These are phyloP conservation scores for Furcasterigmium furcatum DNA, from an alignment of 2,329 filamentous ascomycete species.

Conservation along the genomic window DNA sequence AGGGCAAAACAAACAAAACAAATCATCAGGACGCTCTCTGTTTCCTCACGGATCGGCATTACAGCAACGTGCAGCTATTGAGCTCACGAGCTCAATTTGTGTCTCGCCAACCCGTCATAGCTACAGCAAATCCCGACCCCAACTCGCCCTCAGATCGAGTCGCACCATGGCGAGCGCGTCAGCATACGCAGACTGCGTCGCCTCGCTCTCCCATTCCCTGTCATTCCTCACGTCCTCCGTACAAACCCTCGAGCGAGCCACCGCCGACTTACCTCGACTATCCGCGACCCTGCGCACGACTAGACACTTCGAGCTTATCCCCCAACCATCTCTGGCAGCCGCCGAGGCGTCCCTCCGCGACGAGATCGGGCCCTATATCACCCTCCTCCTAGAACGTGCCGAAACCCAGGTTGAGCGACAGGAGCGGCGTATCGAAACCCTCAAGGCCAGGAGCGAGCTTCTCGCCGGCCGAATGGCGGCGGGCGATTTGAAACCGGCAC, in stretches of 20 bases:
- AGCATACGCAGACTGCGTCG: slow-evolving; percentile 55
- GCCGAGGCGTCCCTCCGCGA: slow-evolving; percentile 83
- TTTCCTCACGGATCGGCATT: too few relatives aligned
- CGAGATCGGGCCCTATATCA: slow-evolving; percentile 85
- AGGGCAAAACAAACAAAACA: too few relatives aligned
- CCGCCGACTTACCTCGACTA: slow-evolving; percentile 56
- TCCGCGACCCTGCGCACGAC: slow-evolving; percentile 39
- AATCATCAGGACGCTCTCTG: too few relatives aligned
- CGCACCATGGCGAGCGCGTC: slow-evolving; percentile 7
- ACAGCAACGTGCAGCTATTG: too few relatives aligned
- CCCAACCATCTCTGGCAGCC: slow-evolving; percentile 75
- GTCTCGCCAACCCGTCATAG: too few relatives aligned
- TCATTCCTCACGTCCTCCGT: slow-evolving; percentile 60
- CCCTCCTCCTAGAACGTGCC: slow-evolving; percentile 75
- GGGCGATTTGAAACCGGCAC: slow-evolving; percentile 11
- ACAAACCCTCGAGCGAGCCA: slow-evolving; percentile 50
- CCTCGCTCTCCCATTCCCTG: slow-evolving; percentile 57
- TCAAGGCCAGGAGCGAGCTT: slow-evolving; percentile 79
- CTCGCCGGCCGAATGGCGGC: slow-evolving; percentile 65
- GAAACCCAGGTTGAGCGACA: slow-evolving; percentile 80
- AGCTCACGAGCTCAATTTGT: too few relatives aligned
- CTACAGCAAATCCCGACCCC: background rate
- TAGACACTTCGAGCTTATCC: slow-evolving; percentile 92
- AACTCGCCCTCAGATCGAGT: background rate
- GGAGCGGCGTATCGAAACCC: slow-evolving; percentile 75